These are phyloP conservation scores for Carallia pectinifolia DNA, from an alignment of 345 rosid species.

Conservation along the genomic window DNA sequence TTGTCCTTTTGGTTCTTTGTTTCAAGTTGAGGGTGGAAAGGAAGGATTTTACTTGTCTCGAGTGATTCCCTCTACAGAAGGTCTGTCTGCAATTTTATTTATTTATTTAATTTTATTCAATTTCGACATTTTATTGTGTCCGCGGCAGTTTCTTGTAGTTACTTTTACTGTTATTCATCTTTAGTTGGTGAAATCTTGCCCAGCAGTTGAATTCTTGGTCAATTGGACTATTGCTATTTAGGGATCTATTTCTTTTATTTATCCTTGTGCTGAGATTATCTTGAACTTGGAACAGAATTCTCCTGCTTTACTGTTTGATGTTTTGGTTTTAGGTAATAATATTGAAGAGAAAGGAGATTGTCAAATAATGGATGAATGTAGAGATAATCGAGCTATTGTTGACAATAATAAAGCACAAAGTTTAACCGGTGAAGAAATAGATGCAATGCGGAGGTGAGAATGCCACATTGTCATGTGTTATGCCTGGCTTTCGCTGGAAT, in stretches of 20 bases:
- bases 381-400: slow-evolving; percentile 68
- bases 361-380: slow-evolving; percentile 45
- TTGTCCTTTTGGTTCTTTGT: slow-evolving; percentile 79
- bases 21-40: slow-evolving; percentile 65
- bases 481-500: not conserved
- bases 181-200: not conserved
- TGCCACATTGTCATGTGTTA: not conserved
- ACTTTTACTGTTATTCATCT: no score
- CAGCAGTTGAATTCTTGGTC: not conserved
- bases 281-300: no score
- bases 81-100: slow-evolving; percentile 26
- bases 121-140: not conserved
- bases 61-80: slow-evolving; percentile 46
- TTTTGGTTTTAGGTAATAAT: slow-evolving; percentile 32
- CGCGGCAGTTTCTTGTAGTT: not conserved
- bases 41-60: slow-evolving; percentile 60
- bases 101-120: not conserved
- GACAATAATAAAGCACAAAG: slow-evolving; percentile 85
- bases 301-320: not conserved
- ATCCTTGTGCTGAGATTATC: not conserved
- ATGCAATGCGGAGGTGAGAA: slow-evolving; percentile 66
- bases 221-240: not conserved
- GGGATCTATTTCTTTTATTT: not conserved
- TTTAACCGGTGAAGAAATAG: slow-evolving; percentile 78
- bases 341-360: slow-evolving; percentile 33